Conservation (phyloP, 202 grass and related monocot species). For the Zizania palustris region DNA sequence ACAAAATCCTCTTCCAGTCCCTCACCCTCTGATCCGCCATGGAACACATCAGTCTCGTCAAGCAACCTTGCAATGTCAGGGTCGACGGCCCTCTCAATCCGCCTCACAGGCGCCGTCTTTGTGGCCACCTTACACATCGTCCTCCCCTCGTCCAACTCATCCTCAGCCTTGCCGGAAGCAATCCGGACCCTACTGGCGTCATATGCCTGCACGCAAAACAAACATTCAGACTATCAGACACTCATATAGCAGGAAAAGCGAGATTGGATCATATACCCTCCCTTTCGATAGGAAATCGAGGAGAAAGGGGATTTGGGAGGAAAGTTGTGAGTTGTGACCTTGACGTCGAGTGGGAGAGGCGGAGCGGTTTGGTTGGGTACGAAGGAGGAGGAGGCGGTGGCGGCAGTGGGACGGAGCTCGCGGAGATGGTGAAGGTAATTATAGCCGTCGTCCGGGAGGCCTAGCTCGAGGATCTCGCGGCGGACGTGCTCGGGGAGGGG, state of each 20-base stretch:
- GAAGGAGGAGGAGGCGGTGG: slow-evolving; percentile 43
- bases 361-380: slow-evolving; percentile 52
- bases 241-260: background rate
- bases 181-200: slow-evolving; percentile 78
- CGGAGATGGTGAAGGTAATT: slow-evolving; percentile 90
- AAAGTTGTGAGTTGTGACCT: slow-evolving; percentile 45
- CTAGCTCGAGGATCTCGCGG: slow-evolving; percentile 83
- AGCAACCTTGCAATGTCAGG: slow-evolving; percentile 71
- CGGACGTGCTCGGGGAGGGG: slow-evolving; percentile 62
- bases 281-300: too few relatives aligned
- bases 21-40: slow-evolving; percentile 67
- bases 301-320: too few relatives aligned
- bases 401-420: slow-evolving; percentile 72
- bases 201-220: slow-evolving; percentile 59
- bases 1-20: slow-evolving; percentile 97
- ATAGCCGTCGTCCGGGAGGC: slow-evolving; percentile 92
- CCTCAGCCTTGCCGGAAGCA: slow-evolving; percentile 43
- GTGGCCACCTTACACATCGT: slow-evolving; percentile 66
- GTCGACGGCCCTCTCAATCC: slow-evolving; percentile 66
- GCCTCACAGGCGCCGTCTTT: slow-evolving; percentile 57
- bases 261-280: background rate
- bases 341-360: slow-evolving; percentile 69
- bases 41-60: slow-evolving; percentile 62
- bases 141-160: slow-evolving; percentile 57
- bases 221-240: slow-evolving; percentile 7